These are phyloP conservation scores for Epichloe uncinata DNA, from an alignment of 2,329 filamentous ascomycete species.

Conservation along the genomic window DNA sequence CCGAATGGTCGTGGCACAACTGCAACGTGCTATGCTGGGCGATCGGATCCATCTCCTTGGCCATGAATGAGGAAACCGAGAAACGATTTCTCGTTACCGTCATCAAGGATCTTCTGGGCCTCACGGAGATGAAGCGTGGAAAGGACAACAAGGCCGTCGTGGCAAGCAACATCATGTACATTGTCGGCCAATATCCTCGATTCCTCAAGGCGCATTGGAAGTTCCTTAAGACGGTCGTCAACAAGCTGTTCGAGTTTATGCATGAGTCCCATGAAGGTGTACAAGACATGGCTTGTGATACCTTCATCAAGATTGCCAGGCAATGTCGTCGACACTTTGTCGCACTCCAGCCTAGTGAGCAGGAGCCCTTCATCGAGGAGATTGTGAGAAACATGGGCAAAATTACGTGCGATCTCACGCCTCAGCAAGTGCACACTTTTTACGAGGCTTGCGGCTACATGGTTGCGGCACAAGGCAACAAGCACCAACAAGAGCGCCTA, in stretches of 20 bases:
- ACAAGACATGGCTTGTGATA: slow-evolving; percentile 99
- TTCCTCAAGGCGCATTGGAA: slow-evolving; percentile 99
- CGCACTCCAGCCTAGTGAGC: slow-evolving; percentile 84
- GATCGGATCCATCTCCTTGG: slow-evolving; percentile 94
- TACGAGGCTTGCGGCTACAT: slow-evolving; percentile 99
- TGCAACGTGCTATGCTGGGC: slow-evolving; percentile 99
- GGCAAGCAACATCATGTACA: slow-evolving; percentile 99
- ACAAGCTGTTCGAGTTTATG: slow-evolving; percentile 99
- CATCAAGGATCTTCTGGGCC: slow-evolving; percentile 90
- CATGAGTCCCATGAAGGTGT: slow-evolving; percentile 98
- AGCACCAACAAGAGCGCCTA: slow-evolving; percentile 81
- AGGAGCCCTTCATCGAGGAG: slow-evolving; percentile 94
- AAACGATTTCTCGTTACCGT: slow-evolving; percentile 97
- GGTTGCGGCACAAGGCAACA: slow-evolving; percentile 95
- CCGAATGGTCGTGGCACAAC: slow-evolving; percentile 98
- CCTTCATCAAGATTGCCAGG: slow-evolving; percentile 98
- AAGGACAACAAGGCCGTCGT: slow-evolving; percentile 99
- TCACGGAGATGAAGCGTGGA: slow-evolving; percentile 98
- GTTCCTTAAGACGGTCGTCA: slow-evolving; percentile 98
- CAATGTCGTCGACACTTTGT: slow-evolving; percentile 98
- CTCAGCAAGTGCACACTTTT: slow-evolving; percentile 96
- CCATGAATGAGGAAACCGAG: slow-evolving; percentile 99
- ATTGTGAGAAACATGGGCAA: slow-evolving; percentile 92
- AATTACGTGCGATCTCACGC: slow-evolving; percentile 88
- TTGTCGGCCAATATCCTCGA: slow-evolving; percentile 94